Conservation (phyloP, 2,329 filamentous ascomycete species). For the Epicoccum sorghinum region DNA sequence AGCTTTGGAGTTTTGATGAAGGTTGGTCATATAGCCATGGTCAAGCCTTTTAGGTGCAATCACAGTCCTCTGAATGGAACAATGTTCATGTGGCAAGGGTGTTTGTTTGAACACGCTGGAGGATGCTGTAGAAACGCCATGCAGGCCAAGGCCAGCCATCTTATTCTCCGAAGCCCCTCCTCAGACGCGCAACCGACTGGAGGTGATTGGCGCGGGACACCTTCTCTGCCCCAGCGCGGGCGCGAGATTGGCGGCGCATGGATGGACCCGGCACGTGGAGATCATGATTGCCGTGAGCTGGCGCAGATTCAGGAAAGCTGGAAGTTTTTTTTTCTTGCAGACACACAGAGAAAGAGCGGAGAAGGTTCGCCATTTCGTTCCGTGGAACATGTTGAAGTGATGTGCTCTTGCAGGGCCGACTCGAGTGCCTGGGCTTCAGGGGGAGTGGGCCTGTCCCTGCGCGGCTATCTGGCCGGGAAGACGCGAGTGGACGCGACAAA, state of each 20-base stretch:
- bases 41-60: no score
- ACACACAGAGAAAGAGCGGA: no score
- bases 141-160: background rate
- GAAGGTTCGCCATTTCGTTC: no score
- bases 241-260: background rate
- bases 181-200: slow-evolving; percentile 3
- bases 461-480: no score
- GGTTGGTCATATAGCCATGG: no score
- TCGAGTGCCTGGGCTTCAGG: no score
- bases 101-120: no score
- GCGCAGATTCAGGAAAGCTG: background rate
- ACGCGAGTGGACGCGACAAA: background rate
- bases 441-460: no score
- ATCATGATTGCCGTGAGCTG: background rate
- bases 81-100: background rate
- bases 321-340: background rate
- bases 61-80: no score
- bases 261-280: slow-evolving; percentile 3
- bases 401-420: no score
- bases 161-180: slow-evolving; percentile 1
- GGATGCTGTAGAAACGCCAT: background rate
- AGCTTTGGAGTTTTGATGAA: slow-evolving; percentile 20
- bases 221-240: background rate
- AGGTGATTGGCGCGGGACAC: background rate
- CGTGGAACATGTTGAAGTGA: no score